These are phyloP conservation scores for Nitzschia sp. DNA, from an alignment of 108 stramenopile genomes.

Conservation along the genomic window DNA sequence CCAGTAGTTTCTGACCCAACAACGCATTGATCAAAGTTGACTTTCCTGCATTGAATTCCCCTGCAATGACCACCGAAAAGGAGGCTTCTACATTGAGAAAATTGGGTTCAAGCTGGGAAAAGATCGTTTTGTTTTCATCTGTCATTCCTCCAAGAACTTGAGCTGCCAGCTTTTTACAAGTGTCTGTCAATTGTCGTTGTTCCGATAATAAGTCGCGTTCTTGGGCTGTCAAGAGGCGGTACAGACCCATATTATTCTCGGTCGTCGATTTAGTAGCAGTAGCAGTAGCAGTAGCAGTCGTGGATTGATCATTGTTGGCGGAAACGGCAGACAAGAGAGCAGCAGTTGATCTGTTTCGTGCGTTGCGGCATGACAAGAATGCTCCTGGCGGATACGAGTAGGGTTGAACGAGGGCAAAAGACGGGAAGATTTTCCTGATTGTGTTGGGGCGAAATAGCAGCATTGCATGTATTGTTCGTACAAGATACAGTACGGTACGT, in stretches of 20 bases:
- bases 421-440: too few relatives aligned
- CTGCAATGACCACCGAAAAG: constrained; percentile 80
- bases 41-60: constrained; percentile 90
- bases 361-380: too few relatives aligned
- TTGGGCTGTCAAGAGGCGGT: constrained; percentile 54
- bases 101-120: constrained; percentile 15
- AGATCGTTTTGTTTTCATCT: constrained; percentile 15
- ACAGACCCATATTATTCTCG: constrained; percentile 29
- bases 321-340: too few relatives aligned
- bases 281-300: too few relatives aligned
- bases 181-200: constrained; percentile 51
- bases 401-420: too few relatives aligned
- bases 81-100: constrained; percentile 40
- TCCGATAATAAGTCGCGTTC: constrained; percentile 57
- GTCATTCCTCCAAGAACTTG: constrained; percentile 26
- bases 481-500: too few relatives aligned
- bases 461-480: too few relatives aligned
- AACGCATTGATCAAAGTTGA: constrained; percentile 84
- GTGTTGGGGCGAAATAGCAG: too few relatives aligned
- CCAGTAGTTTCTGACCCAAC: constrained; percentile 70
- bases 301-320: too few relatives aligned
- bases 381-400: too few relatives aligned
- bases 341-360: too few relatives aligned
- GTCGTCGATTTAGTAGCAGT: too few relatives aligned
- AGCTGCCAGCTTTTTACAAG: constrained; percentile 43